phyloP scores from a whole-genome alignment of 345 rosid genomes.

The Euphorbia peplus region DNA sequence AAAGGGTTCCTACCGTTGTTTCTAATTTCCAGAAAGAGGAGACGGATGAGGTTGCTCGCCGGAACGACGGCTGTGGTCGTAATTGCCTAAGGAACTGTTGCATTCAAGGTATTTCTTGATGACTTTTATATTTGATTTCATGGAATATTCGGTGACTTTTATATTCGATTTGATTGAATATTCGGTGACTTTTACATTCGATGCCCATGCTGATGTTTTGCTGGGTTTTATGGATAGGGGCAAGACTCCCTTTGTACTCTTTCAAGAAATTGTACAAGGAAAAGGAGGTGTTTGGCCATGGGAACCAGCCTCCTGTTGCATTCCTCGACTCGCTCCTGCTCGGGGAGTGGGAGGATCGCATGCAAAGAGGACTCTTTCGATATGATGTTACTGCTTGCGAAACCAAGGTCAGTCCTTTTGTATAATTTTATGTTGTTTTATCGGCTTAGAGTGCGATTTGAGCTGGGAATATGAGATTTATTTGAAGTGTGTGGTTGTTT shows the following conservation, averaged over 20 bases:
- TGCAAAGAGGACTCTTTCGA: slow-evolving; percentile 87
- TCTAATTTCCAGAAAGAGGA: slow-evolving; percentile 85
- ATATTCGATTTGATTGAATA: background rate
- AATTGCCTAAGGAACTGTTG: slow-evolving; percentile 75
- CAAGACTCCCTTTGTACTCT: slow-evolving; percentile 70
- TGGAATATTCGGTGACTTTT: background rate
- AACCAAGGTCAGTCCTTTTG: slow-evolving; percentile 57
- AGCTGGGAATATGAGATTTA: slow-evolving; percentile 1
- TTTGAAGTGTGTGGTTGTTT: slow-evolving; percentile 9
- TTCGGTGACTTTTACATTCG: background rate
- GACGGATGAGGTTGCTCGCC: slow-evolving; percentile 47
- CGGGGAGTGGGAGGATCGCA: slow-evolving; percentile 97
- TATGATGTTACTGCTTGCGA: slow-evolving; percentile 95
- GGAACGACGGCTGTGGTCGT: slow-evolving; percentile 69
- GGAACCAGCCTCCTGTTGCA: slow-evolving; percentile 48
- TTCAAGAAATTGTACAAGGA: slow-evolving; percentile 49
- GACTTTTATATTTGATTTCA: background rate
- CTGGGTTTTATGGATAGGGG: slow-evolving; percentile 35
- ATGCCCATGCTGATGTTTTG: background rate
- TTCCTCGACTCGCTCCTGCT: slow-evolving; percentile 76
- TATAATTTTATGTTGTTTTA: background rate
- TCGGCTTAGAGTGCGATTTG: background rate
- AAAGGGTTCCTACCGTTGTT: slow-evolving; percentile 82
- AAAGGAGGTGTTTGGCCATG: slow-evolving; percentile 26
- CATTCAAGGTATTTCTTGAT: slow-evolving; percentile 47